phyloP scores from a whole-genome alignment of 1,139 yeast genomes.

The Hansenula lynferdii region DNA sequence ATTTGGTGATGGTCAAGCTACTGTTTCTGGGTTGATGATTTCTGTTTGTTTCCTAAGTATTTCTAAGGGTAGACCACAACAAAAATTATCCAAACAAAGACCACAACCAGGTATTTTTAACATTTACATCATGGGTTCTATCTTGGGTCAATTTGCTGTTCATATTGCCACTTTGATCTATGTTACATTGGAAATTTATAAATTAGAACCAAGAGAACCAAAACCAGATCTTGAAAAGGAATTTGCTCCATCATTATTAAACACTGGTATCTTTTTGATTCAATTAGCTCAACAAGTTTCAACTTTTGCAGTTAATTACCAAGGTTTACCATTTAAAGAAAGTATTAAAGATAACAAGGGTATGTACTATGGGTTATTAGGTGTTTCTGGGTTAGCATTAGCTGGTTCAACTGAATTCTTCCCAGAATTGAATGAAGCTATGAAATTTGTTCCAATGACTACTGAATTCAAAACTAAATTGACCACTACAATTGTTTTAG shows the following conservation, averaged over 20 bases:
- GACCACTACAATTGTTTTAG: conserved; percentile 68
- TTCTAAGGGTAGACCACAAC: conserved; percentile 89
- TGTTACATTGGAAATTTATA: conserved; percentile 77
- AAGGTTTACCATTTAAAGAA: conserved; percentile 96
- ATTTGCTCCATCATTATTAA: conserved; percentile 83
- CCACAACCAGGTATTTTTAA: conserved; percentile 98
- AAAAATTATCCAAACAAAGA: conserved; percentile 86
- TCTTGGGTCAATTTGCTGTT: conserved; percentile 91
- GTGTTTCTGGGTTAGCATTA: conserved; percentile 84
- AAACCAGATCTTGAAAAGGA: conserved; percentile 84
- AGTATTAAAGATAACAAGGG: conserved; percentile 88
- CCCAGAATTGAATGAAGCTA: conserved; percentile 90
- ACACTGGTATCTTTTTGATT: conserved; percentile 92
- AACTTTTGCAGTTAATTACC: conserved; percentile 97
- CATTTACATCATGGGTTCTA: conserved; percentile 94
- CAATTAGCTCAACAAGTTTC: conserved; percentile 97
- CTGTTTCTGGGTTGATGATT: conserved; percentile 84
- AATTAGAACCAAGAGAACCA: conserved; percentile 88
- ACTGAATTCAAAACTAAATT: conserved; percentile 70
- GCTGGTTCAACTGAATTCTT: conserved; percentile 92
- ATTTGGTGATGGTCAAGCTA: conserved; percentile 96
- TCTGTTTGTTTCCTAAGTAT: conserved; percentile 95
- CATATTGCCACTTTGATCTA: conserved; percentile 82
- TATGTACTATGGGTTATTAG: conserved; percentile 92
- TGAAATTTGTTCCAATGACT: conserved; percentile 88